Conservation (phyloP, 495 filamentous ascomycete genomes). For the Aspergillus baeticus region DNA sequence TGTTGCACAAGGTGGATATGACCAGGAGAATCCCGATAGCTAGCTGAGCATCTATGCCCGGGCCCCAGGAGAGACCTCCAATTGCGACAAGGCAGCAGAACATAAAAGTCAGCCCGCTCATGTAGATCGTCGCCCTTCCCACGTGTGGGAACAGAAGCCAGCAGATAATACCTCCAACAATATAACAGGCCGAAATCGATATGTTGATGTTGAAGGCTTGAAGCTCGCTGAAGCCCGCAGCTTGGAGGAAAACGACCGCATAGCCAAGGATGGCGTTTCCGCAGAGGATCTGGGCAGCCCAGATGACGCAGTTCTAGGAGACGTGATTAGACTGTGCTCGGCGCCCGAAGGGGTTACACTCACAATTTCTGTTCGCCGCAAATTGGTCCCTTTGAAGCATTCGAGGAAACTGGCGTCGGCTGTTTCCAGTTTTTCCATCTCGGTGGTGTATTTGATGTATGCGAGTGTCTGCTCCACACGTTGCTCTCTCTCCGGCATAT, state of each 20-base stretch:
- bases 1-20: constrained; percentile 28
- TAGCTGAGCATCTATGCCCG: constrained; percentile 26
- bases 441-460: constrained; percentile 34
- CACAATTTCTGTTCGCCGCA: constrained; percentile 45
- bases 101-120: constrained; percentile 45
- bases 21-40: constrained; percentile 28
- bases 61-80: constrained; percentile 55
- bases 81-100: constrained; percentile 41
- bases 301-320: constrained; percentile 40
- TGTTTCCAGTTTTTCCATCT: constrained; percentile 32
- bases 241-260: constrained; percentile 41
- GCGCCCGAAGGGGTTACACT: constrained; percentile 34
- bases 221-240: constrained; percentile 29
- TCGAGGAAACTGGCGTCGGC: constrained; percentile 32
- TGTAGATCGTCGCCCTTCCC: constrained; percentile 53
- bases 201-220: constrained; percentile 30
- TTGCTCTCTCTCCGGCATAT: constrained; percentile 26
- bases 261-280: constrained; percentile 34
- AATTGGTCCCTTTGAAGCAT: constrained; percentile 38
- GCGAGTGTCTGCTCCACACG: constrained; percentile 58
- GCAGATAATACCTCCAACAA: constrained; percentile 60
- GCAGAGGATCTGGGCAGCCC: constrained; percentile 32
- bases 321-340: neutral
- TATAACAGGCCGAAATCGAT: constrained; percentile 56
- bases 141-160: constrained; percentile 53